phyloP scores from a whole-genome alignment of 2,329 filamentous ascomycete genomes.

The Endothia cerciana region DNA sequence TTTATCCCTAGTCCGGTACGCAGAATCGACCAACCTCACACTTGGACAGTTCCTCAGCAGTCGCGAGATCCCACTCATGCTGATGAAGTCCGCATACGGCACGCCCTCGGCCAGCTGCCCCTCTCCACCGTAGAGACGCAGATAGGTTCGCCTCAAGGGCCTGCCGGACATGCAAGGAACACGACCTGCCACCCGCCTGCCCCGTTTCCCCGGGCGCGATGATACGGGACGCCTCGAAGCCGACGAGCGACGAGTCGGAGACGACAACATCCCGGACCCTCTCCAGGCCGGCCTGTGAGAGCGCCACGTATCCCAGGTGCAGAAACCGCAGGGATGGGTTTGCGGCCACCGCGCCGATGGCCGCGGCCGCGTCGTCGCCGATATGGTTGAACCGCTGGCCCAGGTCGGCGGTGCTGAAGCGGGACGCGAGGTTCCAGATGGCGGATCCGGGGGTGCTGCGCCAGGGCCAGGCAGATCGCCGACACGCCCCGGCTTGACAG shows the following conservation, averaged over 20 bases:
- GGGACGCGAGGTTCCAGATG: conserved; percentile 12
- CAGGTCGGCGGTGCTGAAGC: conserved; percentile 16
- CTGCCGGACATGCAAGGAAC: conserved; percentile 5
- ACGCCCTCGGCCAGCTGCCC: conserved; percentile 5
- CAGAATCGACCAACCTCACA: conserved; percentile 15
- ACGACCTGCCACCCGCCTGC: neutral
- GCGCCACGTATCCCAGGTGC: conserved; percentile 5
- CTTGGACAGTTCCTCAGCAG: conserved; percentile 7
- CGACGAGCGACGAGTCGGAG: neutral
- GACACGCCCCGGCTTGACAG: conserved; percentile 11
- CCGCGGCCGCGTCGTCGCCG: neutral
- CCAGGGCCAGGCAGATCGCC: neutral
- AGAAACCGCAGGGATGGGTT: neutral
- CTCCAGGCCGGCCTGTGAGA: conserved; percentile 5
- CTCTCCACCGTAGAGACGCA: conserved; percentile 4
- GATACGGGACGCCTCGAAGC: conserved; percentile 3
- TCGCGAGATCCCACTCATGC: neutral
- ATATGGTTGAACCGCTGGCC: conserved; percentile 18
- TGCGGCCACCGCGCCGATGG: neutral
- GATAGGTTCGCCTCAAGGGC: conserved; percentile 10
- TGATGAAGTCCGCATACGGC: conserved; percentile 3
- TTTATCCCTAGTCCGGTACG: conserved; percentile 14
- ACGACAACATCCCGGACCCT: neutral
- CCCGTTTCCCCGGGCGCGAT: neutral
- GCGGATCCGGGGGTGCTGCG: neutral